Evolutionary conservation across 768 basidiomycete genomes (phyloP), one percentile per base, ranked within the genome.

Genomic region (Lyophyllum atratum): DNA sequence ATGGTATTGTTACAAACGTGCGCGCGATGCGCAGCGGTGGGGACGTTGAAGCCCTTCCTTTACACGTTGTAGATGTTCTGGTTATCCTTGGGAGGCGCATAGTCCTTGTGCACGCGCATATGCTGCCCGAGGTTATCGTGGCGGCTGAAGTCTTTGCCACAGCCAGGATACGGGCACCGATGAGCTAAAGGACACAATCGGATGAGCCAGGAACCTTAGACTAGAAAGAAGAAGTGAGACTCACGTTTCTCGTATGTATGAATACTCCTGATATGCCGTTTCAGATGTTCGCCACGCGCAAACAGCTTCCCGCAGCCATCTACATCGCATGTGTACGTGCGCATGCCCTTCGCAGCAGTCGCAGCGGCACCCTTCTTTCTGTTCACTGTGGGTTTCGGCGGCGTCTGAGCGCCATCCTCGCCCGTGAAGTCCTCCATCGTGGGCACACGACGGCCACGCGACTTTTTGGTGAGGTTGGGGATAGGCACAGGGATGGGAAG

Each of bases 71-170:
- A 57, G 22, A 52, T 47, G 26, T 45, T 62, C 29, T 62, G 54
- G 17, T 52, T 53, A 26, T 60, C 63, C 43, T 64, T 56, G 24
- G 69, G 66, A 28, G 72, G 71, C n/a, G 74, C 70, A 55, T 72
- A 80, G 57, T 80, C 79, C 64, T 80, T 82, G 73, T 93, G 92
- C 42, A 93, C 88, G 47, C 89, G 86, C 86, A 90, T 87, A 65
- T 95, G 93, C 72, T 95, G 93, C 44, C 86, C 85, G 45, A 95
- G 82, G 67, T 95, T 95, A 70, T 95, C 93, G 65, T 91, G 90
- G 47, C 93, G 80, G 66, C 87, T 90, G 68, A 95, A 95, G 61
- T 85, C 86, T 77, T 92, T 93, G 52, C 82, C 86, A 67, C 93
- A 95, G 14, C 84, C 85, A 29, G 88, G 86, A 69, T 86, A 85